Evolutionary conservation across 495 filamentous ascomycete species (phyloP).

Genomic region (Xylaria nigripes): DNA sequence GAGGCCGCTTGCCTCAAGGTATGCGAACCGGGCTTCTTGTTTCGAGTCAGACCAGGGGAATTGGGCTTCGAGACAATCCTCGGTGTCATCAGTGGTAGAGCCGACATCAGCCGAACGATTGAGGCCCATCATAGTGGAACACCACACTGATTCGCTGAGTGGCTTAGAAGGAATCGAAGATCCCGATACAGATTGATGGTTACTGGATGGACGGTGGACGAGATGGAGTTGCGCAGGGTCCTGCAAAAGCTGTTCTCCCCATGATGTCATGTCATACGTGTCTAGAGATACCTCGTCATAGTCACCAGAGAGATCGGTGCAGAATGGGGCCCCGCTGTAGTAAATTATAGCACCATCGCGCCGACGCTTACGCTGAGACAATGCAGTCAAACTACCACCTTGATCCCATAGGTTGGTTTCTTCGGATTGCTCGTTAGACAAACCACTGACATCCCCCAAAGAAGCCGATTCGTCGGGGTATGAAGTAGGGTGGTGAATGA

Average conservation of each 20-base stretch:
- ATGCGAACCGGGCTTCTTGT: constrained; percentile 15
- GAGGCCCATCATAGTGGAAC: background rate
- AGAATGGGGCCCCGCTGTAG: constrained; percentile 67
- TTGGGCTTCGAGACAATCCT: constrained; percentile 25
- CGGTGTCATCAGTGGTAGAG: constrained; percentile 18
- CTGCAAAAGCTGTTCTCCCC: constrained; percentile 19
- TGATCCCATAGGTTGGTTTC: constrained; percentile 36
- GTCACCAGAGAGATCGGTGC: constrained; percentile 67
- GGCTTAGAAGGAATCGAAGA: constrained; percentile 38
- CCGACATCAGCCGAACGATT: constrained; percentile 19
- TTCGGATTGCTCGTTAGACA: constrained; percentile 25
- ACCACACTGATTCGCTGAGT: constrained; percentile 26
- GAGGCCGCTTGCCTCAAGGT: constrained; percentile 55
- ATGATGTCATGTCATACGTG: constrained; percentile 34
- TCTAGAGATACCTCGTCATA: constrained; percentile 28
- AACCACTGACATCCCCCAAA: constrained; percentile 30
- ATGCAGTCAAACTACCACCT: constrained; percentile 33
- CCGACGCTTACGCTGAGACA: constrained; percentile 34
- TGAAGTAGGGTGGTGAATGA: constrained; percentile 38
- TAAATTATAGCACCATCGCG: constrained; percentile 71
- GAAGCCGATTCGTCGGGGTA: constrained; percentile 35
- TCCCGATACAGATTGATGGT: constrained; percentile 34
- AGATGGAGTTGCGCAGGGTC: constrained; percentile 14
- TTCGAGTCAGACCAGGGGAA: constrained; percentile 31
- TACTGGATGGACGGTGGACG: constrained; percentile 18